Base-by-base conservation (phyloP, 2,329 filamentous ascomycete species). In the Chaetomiaceae sp. region DNA sequence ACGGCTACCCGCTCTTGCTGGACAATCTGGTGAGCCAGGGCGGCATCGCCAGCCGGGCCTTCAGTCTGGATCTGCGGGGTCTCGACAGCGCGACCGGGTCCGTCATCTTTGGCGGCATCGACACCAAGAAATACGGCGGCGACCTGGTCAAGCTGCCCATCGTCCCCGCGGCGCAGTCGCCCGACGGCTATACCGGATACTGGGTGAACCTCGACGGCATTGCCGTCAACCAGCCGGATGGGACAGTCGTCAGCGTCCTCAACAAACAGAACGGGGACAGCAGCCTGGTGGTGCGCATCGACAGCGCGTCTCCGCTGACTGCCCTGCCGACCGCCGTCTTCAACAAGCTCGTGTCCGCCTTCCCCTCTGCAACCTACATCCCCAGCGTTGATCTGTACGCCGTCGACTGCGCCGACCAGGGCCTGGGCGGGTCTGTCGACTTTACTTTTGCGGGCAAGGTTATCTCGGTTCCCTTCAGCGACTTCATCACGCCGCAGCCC, bases 281-380 rank as follows among this genome's bases (percentile, higher is more conserved):
- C 25, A 10, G 25, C 25, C 25, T 27, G 10, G 25, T 27, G 25
- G 25, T 27, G 25, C 25, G 25, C 25, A 66, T 80, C 44, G 77
- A 81, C 64, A 76, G 73, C 2, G 77, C 77, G 43, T 75, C 74
- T 1, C 78, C 76, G 0, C 62, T 79, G 8, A 71, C 66, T 3
- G 67, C 72, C n/a, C 68, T 80, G 37, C 75, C 75, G 20, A 55
- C 65, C 8, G 34, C 63, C 1, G 61, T 76, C 5, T 73, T 13
- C 30, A 12, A 75, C 13, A 51, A 57, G 6, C 67, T 68, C 2
- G 67, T 79, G 5, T 68, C 74, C 2, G 54, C 66, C 5, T 65
- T 33, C 14, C 65, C n/a, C 70, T 79, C 23, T 66, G 66, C 7
- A 74, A 70, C 0, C 51, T 79, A 70, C 58, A 62, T 60, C 27